Percentiles rank a stretch among this genome's conserved stretches.
Conservation (phyloP, 768 basidiomycete genomes). For the Lactifluus echinatus region DNA sequence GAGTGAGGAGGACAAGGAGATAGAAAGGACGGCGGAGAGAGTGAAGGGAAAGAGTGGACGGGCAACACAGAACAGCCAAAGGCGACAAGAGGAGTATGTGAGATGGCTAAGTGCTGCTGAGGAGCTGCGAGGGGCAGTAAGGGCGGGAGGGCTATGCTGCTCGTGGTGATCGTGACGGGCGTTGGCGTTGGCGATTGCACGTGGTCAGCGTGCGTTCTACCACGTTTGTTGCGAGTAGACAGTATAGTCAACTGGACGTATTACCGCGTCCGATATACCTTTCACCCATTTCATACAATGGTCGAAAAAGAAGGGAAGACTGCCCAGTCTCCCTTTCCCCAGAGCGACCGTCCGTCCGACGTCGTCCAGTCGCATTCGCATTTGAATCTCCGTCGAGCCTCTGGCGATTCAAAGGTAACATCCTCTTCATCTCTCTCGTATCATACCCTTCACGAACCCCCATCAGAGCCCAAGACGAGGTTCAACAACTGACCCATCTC, state of each 20-base stretch:
- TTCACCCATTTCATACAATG: slow-evolving; percentile 12
- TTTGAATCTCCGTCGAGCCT: slow-evolving; percentile 18
- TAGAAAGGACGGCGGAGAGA: slow-evolving; percentile 21
- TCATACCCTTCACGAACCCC: slow-evolving; percentile 59
- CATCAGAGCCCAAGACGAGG: slow-evolving; percentile 76
- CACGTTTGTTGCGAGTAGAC: slow-evolving; percentile 3
- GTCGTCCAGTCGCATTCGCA: slow-evolving; percentile 17
- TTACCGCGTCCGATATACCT: background rate
- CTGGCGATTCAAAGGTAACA: slow-evolving; percentile 23
- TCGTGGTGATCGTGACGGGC: slow-evolving; percentile 11
- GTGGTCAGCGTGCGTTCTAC: slow-evolving; percentile 10
- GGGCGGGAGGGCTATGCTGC: slow-evolving; percentile 14
- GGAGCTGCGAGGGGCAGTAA: slow-evolving; percentile 23
- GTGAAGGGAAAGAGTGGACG: slow-evolving; percentile 27
- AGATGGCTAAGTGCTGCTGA: slow-evolving; percentile 36
- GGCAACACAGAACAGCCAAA: slow-evolving; percentile 54
- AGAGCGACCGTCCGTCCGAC: slow-evolving; percentile 16
- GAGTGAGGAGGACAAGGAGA: slow-evolving; percentile 50
- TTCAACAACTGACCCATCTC: slow-evolving; percentile 75
- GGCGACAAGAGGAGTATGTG: slow-evolving; percentile 42
- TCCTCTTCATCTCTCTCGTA: slow-evolving; percentile 30
- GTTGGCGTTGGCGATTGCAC: slow-evolving; percentile 1
- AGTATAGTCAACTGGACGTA: background rate
- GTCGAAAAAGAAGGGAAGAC: slow-evolving; percentile 19
- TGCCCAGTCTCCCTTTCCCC: slow-evolving; percentile 16